Base-by-base conservation (phyloP, 176 grass and related monocot species). In the Areca catechu region DNA sequence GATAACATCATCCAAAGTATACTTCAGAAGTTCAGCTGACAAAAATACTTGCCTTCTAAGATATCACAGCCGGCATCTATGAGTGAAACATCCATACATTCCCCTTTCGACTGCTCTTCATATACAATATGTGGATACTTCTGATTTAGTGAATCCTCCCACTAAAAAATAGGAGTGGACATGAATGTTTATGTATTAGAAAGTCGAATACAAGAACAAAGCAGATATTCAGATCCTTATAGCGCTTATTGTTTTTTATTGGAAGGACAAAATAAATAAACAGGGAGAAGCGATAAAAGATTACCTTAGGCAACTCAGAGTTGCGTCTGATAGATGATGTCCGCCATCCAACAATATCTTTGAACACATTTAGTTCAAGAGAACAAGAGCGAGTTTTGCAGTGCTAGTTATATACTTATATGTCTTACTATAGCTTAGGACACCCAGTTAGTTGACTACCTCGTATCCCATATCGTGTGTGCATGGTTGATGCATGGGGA, bases 291-390 rank as follows among this genome's bases (percentile, higher is more conserved):
- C 4, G 58, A 60, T 2, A 23, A 59, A 27, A 18, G 19, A 16
- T 51, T 73, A 98, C 93, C 80, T 83, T 80, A 16, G 93, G 88
- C 25, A 98, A 69, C 70, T 98, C 88, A 7, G 87, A 85, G 68
- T 76, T 77, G 37, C 82, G 76, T 60, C 93, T 92, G 34, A 98
- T 92, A 58, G 93, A 98, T 79, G 93, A 92, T 63, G 93, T 98
- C 70, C 87, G 85, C 93, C 93, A 98, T 20, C 93, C 93, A 67
- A 98, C 88, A 85, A 98, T 81, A 70, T 98, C 93, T 97, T 87
- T 68, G 54, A 62, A 62, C 68, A 75, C 27, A 79, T 53, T 66
- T 12, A 70, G 74, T 88, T 75, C 67, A 15, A 66, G 78, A 76
- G 83, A 78, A 60, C 48, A 63, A 68, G 1, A 58, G 15, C 15